Percentiles rank a stretch among this genome's conserved stretches.
These are phyloP conservation scores for Colletotrichum navitas DNA, from an alignment of 2,329 filamentous ascomycete species.

Conservation along the genomic window DNA sequence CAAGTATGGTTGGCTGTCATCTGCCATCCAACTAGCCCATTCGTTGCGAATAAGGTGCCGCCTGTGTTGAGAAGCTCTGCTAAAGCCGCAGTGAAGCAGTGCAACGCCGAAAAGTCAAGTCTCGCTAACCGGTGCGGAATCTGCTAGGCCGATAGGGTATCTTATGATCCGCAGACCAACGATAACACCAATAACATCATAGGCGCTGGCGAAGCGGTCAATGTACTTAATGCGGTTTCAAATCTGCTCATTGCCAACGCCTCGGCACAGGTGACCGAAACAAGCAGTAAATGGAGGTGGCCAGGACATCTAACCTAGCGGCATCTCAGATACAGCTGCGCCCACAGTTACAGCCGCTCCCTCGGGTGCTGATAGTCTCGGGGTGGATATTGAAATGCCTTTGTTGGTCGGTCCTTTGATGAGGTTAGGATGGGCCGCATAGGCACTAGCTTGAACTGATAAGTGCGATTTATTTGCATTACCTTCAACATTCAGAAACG, in stretches of 20 bases:
- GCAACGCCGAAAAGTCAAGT: slow-evolving; percentile 59
- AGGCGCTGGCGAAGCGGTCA: slow-evolving; percentile 63
- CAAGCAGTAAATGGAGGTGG: neutral
- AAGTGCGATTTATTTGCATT: too few species aligned
- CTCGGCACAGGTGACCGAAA: slow-evolving; percentile 11
- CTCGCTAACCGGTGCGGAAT: slow-evolving; percentile 57
- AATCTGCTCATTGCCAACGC: slow-evolving; percentile 51
- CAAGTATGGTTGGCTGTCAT: slow-evolving; percentile 68
- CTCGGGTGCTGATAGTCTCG: neutral
- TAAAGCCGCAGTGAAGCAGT: slow-evolving; percentile 62
- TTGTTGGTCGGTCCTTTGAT: neutral
- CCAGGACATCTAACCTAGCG: neutral
- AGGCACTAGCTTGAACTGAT: too few species aligned
- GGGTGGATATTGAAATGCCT: neutral
- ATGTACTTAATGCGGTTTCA: slow-evolving; percentile 58
- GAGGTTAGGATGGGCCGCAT: neutral
- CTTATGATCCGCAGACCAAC: slow-evolving; percentile 55
- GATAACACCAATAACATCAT: slow-evolving; percentile 60
- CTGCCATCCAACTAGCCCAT: slow-evolving; percentile 64
- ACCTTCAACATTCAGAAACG: neutral
- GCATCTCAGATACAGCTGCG: neutral
- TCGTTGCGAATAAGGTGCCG: slow-evolving; percentile 58
- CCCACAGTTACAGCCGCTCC: neutral
- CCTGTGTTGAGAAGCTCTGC: slow-evolving; percentile 61
- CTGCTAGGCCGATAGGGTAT: slow-evolving; percentile 55